A percentile compares a stretch with the other conserved stretches of the same genome.
Conservation (phyloP, 1,139 yeast genomes). For the Hansenula lynferdii region DNA sequence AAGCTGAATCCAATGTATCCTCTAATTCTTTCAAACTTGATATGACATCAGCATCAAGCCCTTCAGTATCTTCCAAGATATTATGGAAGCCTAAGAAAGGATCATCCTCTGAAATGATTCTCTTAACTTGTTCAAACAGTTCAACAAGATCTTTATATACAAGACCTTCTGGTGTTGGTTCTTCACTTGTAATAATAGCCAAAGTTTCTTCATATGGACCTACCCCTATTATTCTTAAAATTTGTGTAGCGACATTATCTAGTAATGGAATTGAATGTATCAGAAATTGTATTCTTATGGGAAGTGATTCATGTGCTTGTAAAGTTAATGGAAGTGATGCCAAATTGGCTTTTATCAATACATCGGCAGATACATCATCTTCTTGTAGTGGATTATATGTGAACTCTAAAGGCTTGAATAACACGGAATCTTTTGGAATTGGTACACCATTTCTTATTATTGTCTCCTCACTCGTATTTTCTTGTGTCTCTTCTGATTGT, state of each 20-base stretch:
- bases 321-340: slow-evolving; percentile 55
- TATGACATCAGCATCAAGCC: slow-evolving; percentile 5
- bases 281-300: slow-evolving; percentile 56
- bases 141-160: slow-evolving; percentile 70
- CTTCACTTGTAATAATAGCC: slow-evolving; percentile 68
- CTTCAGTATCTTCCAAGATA: slow-evolving; percentile 15
- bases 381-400: slow-evolving; percentile 10
- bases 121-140: slow-evolving; percentile 68
- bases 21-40: slow-evolving; percentile 15
- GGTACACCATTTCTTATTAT: slow-evolving; percentile 26
- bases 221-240: slow-evolving; percentile 60
- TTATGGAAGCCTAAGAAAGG: slow-evolving; percentile 63
- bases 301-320: slow-evolving; percentile 50
- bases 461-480: no score
- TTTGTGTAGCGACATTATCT: slow-evolving; percentile 72
- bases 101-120: slow-evolving; percentile 57
- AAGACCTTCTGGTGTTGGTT: slow-evolving; percentile 55
- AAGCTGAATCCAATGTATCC: slow-evolving; percentile 43
- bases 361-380: slow-evolving; percentile 16
- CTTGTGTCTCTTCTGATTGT: no score
- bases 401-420: slow-evolving; percentile 22
- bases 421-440: slow-evolving; percentile 36
- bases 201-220: slow-evolving; percentile 73
- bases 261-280: slow-evolving; percentile 66
- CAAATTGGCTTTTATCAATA: slow-evolving; percentile 46